A percentile compares a stretch with the other conserved stretches of the same genome.
Conservation (phyloP, 805 yeast genomes). For the Komagataella pseudopastoris region DNA sequence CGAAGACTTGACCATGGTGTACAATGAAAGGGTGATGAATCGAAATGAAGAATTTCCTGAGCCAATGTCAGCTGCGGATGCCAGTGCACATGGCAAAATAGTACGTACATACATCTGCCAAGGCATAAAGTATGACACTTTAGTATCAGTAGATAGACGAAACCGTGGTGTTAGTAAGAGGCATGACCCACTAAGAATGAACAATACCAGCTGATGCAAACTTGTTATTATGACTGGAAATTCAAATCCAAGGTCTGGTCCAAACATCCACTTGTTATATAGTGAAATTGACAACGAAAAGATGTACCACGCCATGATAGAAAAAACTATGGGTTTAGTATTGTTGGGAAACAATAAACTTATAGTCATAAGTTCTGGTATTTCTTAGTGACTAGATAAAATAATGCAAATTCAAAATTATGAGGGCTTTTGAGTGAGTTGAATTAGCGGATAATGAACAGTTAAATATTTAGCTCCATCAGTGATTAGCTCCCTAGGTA, state of each 20-base stretch:
- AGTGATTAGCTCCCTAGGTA: neutral
- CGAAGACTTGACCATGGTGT: conserved; percentile 88
- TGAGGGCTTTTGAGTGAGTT: neutral
- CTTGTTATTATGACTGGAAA: conserved; percentile 81
- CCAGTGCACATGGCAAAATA: conserved; percentile 74
- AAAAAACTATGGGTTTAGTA: conserved; percentile 5
- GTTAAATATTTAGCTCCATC: neutral
- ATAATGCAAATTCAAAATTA: neutral
- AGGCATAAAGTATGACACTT: conserved; percentile 13
- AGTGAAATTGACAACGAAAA: conserved; percentile 59
- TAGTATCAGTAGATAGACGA: conserved; percentile 19
- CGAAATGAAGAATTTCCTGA: conserved; percentile 76
- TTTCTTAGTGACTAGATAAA: neutral
- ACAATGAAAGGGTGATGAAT: conserved; percentile 68
- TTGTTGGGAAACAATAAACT: neutral
- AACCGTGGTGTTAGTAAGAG: conserved; percentile 33
- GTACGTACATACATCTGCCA: conserved; percentile 30
- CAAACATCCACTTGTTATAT: conserved; percentile 98
- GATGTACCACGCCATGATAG: conserved; percentile 41
- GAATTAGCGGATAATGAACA: neutral
- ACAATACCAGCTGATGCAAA: conserved; percentile 66
- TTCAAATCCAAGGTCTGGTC: conserved; percentile 59
- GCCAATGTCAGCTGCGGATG: conserved; percentile 91
- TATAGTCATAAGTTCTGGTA: neutral
- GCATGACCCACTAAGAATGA: conserved; percentile 34